Percentiles rank a stretch among this genome's conserved stretches.
These are phyloP conservation scores for Malus hybrid DNA, from an alignment of 331 rosid genomes.

Conservation along the genomic window DNA sequence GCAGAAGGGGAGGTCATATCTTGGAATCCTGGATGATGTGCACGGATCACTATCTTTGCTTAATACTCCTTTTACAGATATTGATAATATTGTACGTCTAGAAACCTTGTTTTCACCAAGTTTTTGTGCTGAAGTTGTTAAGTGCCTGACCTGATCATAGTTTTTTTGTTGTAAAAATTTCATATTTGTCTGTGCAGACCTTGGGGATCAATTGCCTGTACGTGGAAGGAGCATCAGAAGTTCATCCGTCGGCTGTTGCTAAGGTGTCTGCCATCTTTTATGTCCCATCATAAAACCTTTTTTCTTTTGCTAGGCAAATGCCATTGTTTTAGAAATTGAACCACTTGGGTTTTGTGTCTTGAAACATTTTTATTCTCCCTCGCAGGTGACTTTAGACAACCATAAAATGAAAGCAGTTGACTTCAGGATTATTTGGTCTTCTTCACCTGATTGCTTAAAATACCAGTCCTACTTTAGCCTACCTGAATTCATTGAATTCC, in stretches of 20 bases:
- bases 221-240: conserved; percentile 83
- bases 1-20: conserved; percentile 74
- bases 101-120: conserved; percentile 12
- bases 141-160: not conserved
- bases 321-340: not conserved
- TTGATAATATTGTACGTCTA: conserved; percentile 57
- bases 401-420: conserved; percentile 43
- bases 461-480: conserved; percentile 59
- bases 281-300: not conserved
- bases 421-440: conserved; percentile 73
- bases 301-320: not conserved
- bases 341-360: conserved; percentile 6
- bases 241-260: conserved; percentile 69
- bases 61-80: conserved; percentile 78
- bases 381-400: conserved; percentile 63
- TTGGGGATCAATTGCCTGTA: conserved; percentile 48
- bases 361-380: not conserved
- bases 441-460: conserved; percentile 73
- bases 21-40: conserved; percentile 64
- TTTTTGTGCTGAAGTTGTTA: not conserved
- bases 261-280: conserved; percentile 32
- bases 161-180: not conserved
- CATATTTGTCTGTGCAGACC: conserved; percentile 40
- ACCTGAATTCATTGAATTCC: conserved; percentile 87
- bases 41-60: conserved; percentile 48